phyloP scores from a whole-genome alignment of 2,329 filamentous ascomycete genomes.

The Aspergillus tamarii region DNA sequence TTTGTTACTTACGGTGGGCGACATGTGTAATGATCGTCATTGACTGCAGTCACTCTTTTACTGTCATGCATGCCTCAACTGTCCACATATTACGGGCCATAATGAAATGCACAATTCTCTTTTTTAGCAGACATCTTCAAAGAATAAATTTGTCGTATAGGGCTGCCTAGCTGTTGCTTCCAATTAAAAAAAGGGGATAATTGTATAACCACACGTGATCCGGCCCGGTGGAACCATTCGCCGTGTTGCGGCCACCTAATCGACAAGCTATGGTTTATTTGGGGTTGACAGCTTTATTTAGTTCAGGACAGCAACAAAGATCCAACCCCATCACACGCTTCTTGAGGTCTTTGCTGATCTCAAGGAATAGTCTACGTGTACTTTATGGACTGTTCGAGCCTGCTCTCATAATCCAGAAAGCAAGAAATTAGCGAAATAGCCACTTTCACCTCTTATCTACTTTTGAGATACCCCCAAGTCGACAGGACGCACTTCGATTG shows the following conservation, averaged over 20 bases:
- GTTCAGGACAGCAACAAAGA: conserved; percentile 11
- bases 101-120: not conserved
- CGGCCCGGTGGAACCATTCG: conserved; percentile 19
- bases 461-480: not conserved
- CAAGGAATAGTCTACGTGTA: not conserved
- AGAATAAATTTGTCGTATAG: not conserved
- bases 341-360: conserved; percentile 16
- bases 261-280: conserved; percentile 17
- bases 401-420: not conserved
- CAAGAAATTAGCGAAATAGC: not conserved
- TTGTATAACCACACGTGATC: conserved; percentile 18
- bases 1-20: not conserved
- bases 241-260: conserved; percentile 29
- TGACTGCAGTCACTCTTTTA: not conserved
- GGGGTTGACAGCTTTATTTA: not conserved
- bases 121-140: not conserved
- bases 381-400: not conserved
- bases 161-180: not conserved
- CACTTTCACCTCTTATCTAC: not conserved
- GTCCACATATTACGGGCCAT: not conserved
- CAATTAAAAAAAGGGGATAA: not conserved
- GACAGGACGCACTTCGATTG: not conserved
- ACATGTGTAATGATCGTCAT: not conserved
- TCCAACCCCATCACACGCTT: not conserved
- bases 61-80: not conserved